Evolutionary conservation across 2,329 filamentous ascomycete genomes (phyloP).

Genomic region (Clonostachys byssicola): DNA sequence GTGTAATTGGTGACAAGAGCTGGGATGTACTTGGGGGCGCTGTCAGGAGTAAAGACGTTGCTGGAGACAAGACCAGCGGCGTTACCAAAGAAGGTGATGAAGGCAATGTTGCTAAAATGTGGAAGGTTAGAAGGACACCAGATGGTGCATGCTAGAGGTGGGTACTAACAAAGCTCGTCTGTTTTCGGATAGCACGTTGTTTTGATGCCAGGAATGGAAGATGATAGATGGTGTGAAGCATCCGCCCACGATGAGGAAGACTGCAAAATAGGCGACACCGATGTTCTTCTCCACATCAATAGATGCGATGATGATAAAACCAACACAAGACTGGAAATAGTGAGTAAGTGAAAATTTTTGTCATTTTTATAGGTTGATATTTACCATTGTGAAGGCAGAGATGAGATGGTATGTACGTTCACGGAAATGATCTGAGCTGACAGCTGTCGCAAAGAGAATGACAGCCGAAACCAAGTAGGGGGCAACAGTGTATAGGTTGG

Average conservation of each 20-base stretch:
- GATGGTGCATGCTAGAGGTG: no score
- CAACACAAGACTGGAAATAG: conserved; percentile 57
- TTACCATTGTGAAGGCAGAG: conserved; percentile 70
- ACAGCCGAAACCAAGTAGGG: conserved; percentile 72
- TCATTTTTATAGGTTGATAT: no score
- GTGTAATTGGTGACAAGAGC: conserved; percentile 61
- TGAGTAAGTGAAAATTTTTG: no score
- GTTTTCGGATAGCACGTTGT: conserved; percentile 76
- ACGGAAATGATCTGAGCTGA: conserved; percentile 62
- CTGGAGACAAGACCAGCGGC: conserved; percentile 56
- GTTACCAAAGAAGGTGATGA: conserved; percentile 65
- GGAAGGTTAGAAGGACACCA: no score
- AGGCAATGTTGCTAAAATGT: conserved; percentile 41
- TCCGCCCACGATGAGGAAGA: conserved; percentile 81
- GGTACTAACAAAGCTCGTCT: conserved; percentile 34
- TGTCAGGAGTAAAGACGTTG: conserved; percentile 63
- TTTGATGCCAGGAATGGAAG: conserved; percentile 66
- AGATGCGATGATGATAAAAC: conserved; percentile 74
- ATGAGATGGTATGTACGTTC: conserved; percentile 31
- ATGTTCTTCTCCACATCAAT: conserved; percentile 56
- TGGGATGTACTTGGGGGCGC: conserved; percentile 62
- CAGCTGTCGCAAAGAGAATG: conserved; percentile 69
- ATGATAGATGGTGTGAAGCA: conserved; percentile 71
- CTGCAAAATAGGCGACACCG: conserved; percentile 69
- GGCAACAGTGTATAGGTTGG: conserved; percentile 78